Evolutionary conservation across 176 grass and related monocot species (phyloP).

Genomic region (Saccharum spontaneum): DNA sequence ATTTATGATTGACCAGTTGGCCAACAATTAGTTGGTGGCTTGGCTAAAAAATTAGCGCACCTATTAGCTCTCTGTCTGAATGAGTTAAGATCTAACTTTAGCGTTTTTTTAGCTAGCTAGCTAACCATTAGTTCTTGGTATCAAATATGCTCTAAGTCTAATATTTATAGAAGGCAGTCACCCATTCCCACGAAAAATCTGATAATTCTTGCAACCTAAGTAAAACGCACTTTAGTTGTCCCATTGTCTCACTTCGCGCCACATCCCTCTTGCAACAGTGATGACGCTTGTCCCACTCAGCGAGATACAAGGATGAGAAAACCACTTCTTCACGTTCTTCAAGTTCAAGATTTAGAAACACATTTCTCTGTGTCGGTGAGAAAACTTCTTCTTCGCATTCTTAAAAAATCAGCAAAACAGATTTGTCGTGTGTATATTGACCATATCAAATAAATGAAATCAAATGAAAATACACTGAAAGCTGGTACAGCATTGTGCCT

Average conservation of each 20-base stretch:
- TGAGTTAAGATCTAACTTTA: neutral
- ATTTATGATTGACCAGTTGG: neutral
- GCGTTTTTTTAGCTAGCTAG: neutral
- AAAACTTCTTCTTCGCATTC: neutral
- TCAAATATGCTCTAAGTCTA: too few species aligned
- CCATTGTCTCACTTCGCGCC: neutral
- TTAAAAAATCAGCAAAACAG: neutral
- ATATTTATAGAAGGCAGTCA: too few species aligned
- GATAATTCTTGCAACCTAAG: too few species aligned
- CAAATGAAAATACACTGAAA: neutral
- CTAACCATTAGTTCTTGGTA: neutral
- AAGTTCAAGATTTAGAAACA: neutral
- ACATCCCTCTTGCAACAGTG: neutral
- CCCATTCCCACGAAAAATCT: too few species aligned
- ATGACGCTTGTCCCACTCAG: neutral
- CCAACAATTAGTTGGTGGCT: neutral
- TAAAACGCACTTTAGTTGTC: neutral
- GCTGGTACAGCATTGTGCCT: constrained; percentile 36
- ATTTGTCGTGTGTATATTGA: neutral
- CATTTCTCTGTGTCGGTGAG: neutral
- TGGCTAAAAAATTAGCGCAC: neutral
- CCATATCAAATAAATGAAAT: neutral
- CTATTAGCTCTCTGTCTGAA: neutral
- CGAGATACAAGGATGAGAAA: neutral
- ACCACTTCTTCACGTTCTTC: neutral